Percentiles rank a stretch among this genome's conserved stretches.
Conservation (phyloP, 73 alveolate genomes). For the Paramecium primaurelia region DNA sequence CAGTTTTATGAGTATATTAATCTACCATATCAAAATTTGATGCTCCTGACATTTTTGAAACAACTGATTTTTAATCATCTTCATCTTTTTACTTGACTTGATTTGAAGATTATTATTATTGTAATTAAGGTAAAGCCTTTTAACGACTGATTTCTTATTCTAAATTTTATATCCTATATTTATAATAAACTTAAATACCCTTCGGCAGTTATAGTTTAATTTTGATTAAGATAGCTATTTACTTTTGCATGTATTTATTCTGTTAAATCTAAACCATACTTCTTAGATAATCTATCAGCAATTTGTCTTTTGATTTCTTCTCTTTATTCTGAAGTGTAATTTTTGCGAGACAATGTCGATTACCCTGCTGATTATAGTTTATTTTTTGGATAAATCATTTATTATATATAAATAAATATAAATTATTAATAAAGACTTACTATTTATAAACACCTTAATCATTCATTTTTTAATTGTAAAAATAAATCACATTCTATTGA, state of each 20-base stretch:
- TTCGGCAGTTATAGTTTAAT: slow-evolving; percentile 57
- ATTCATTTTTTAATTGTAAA: neutral
- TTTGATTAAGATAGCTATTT: slow-evolving; percentile 45
- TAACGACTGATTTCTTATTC: slow-evolving; percentile 56
- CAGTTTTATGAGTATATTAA: slow-evolving; percentile 57
- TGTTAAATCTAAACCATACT: slow-evolving; percentile 56
- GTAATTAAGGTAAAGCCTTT: neutral
- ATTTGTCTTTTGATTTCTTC: slow-evolving; percentile 49
- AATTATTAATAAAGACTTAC: neutral
- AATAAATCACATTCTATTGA: too few species aligned
- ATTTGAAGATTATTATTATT: slow-evolving; percentile 16
- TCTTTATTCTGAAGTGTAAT: slow-evolving; percentile 35
- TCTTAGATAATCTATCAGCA: slow-evolving; percentile 56
- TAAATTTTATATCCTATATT: slow-evolving; percentile 42
- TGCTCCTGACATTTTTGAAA: slow-evolving; percentile 66
- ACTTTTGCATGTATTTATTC: slow-evolving; percentile 55
- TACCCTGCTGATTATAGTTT: slow-evolving; percentile 39
- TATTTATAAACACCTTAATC: neutral
- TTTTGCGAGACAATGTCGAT: slow-evolving; percentile 9
- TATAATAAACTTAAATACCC: slow-evolving; percentile 2
- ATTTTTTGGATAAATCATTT: slow-evolving; percentile 53
- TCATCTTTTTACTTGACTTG: slow-evolving; percentile 40
- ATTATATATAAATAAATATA: neutral
- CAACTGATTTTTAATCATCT: slow-evolving; percentile 59
- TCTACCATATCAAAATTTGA: slow-evolving; percentile 62